A percentile compares a stretch with the other conserved stretches of the same genome.
Conservation (phyloP, 2,329 filamentous ascomycete genomes). For the Hypoxylon sp. region DNA sequence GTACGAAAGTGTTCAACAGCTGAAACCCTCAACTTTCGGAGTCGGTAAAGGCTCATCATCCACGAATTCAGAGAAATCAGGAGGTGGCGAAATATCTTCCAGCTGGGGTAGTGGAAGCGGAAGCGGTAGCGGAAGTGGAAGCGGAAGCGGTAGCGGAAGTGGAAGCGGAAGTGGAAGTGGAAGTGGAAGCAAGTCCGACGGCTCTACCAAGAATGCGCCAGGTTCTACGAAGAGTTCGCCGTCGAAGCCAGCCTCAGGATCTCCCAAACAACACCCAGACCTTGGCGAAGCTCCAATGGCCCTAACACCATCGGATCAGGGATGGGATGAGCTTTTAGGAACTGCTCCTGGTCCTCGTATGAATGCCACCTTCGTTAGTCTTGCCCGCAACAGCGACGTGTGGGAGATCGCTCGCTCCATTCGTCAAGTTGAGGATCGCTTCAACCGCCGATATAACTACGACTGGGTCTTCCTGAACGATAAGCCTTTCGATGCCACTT, state of each 20-base stretch:
- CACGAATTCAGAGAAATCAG: constrained; percentile 50
- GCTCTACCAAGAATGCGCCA: constrained; percentile 44
- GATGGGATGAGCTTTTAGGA: constrained; percentile 67
- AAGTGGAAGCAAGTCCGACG: constrained; percentile 40
- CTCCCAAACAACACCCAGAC: constrained; percentile 55
- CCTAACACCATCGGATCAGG: constrained; percentile 66
- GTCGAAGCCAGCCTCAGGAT: constrained; percentile 48
- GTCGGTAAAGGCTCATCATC: constrained; percentile 55
- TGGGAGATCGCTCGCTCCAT: constrained; percentile 99
- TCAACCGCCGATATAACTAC: constrained; percentile 97
- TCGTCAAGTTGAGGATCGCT: constrained; percentile 95
- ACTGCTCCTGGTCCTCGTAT: constrained; percentile 79
- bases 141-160: constrained; percentile 20
- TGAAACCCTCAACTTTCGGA: constrained; percentile 58
- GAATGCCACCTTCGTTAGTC: constrained; percentile 97
- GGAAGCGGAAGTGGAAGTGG: background rate
- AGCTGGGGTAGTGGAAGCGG: constrained; percentile 40
- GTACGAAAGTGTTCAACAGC: constrained; percentile 65
- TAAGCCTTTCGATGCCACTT: constrained; percentile 90
- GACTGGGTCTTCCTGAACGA: constrained; percentile 99
- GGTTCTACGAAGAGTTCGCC: constrained; percentile 50
- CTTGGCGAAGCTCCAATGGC: constrained; percentile 65
- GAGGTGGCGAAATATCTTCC: constrained; percentile 49
- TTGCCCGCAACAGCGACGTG: constrained; percentile 92
- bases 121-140: background rate